phyloP scores from a whole-genome alignment of 2,329 filamentous ascomycete species.

The Cytospora piceae region DNA sequence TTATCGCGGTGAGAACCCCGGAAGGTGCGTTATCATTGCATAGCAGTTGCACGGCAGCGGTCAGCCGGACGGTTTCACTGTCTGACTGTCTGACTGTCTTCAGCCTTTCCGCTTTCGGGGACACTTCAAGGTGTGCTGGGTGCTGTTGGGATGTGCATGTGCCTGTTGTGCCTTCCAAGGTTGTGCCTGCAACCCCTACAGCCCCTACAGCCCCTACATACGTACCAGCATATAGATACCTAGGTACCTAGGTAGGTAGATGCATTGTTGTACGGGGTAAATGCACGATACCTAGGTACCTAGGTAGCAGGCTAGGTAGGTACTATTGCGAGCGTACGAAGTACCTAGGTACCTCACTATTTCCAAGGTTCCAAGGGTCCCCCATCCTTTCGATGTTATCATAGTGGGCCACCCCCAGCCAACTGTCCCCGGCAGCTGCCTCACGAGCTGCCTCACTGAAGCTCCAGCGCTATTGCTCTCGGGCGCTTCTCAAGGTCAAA shows the following conservation, averaged over 20 bases:
- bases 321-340: too few species aligned
- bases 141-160: neutral
- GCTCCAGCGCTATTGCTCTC: neutral
- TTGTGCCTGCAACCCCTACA: neutral
- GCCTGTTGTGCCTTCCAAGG: neutral
- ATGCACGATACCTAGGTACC: neutral
- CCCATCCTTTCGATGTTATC: neutral
- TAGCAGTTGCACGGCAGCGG: neutral
- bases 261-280: neutral
- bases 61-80: neutral
- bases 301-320: neutral
- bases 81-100: neutral
- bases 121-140: neutral
- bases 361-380: neutral
- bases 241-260: neutral
- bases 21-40: neutral
- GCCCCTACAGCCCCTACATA: neutral
- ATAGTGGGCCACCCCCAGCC: neutral
- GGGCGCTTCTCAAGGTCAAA: neutral
- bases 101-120: conserved; percentile 4
- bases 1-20: neutral
- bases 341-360: neutral
- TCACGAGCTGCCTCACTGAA: neutral
- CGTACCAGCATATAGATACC: neutral
- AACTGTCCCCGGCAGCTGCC: neutral